phyloP scores from a whole-genome alignment of 2,329 filamentous ascomycete species.

The Neofusicoccum laricinum region DNA sequence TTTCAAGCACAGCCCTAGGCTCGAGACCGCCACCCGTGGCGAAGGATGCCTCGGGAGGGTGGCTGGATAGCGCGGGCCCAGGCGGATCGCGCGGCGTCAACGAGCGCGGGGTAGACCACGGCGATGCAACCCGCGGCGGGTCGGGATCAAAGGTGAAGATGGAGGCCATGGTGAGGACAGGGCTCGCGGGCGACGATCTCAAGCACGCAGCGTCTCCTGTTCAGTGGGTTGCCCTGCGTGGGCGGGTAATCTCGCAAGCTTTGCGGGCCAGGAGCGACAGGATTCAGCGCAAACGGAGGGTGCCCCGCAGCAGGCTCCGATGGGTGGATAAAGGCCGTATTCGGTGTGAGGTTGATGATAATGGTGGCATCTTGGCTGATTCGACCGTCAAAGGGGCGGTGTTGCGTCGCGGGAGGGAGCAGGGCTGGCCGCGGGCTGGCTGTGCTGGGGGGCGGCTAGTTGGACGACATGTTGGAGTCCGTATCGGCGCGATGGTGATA shows the following conservation, averaged over 20 bases:
- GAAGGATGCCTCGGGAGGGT: slow-evolving; percentile 1
- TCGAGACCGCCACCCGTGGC: slow-evolving; percentile 7
- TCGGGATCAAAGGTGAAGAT: slow-evolving; percentile 95
- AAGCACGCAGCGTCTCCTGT: background rate
- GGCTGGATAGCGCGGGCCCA: background rate
- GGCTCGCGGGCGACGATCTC: background rate
- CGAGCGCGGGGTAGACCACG: slow-evolving; percentile 68
- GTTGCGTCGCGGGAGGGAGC: background rate
- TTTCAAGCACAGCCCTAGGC: slow-evolving; percentile 19
- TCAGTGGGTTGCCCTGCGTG: background rate
- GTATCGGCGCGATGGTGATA: background rate
- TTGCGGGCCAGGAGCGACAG: background rate
- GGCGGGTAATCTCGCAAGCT: background rate
- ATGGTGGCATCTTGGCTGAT: slow-evolving; percentile 50
- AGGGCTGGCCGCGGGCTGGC: background rate
- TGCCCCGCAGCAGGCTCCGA: background rate
- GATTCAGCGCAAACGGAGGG: background rate
- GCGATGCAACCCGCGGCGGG: slow-evolving; percentile 82
- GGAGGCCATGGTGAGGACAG: slow-evolving; percentile 67
- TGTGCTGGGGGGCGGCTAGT: background rate
- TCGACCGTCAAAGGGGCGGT: background rate
- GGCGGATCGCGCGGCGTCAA: slow-evolving; percentile 17
- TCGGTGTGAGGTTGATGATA: slow-evolving; percentile 46
- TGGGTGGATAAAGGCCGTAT: slow-evolving; percentile 28
- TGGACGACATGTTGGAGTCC: background rate